phyloP scores from a whole-genome alignment of 2,329 filamentous ascomycete genomes.

The Bimuria novae-zelandiae region DNA sequence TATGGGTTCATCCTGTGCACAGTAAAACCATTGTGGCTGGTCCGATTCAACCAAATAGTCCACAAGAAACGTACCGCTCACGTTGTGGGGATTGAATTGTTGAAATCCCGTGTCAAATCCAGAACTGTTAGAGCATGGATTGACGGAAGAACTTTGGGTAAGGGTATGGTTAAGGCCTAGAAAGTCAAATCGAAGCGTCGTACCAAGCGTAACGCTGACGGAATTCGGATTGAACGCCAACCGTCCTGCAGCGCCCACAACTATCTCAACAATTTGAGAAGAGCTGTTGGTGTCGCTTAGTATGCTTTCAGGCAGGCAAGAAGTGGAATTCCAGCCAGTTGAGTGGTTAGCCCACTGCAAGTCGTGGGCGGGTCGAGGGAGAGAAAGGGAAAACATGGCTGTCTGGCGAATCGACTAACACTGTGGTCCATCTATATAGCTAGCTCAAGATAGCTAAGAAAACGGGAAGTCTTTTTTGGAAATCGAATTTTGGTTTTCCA shows the following conservation, averaged over 20 bases:
- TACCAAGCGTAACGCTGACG: slow-evolving; percentile 4
- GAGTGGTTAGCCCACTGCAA: neutral
- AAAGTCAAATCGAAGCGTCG: slow-evolving; percentile 13
- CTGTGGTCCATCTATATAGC: neutral
- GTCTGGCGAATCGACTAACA: neutral
- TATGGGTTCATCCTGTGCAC: slow-evolving; percentile 6
- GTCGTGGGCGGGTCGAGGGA: neutral
- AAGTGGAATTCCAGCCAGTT: neutral
- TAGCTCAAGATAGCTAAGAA: neutral
- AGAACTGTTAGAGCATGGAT: slow-evolving; percentile 7
- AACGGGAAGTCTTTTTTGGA: neutral
- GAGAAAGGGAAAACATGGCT: neutral
- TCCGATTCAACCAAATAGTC: slow-evolving; percentile 7
- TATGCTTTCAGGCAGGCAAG: neutral
- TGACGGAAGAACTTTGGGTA: slow-evolving; percentile 4
- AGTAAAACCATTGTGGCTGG: slow-evolving; percentile 15
- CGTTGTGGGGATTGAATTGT: slow-evolving; percentile 9
- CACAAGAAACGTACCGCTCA: slow-evolving; percentile 11
- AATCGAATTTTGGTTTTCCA: neutral
- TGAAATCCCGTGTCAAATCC: slow-evolving; percentile 9
- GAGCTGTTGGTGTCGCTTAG: neutral
- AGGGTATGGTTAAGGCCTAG: slow-evolving; percentile 12
- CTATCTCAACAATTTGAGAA: slow-evolving; percentile 9
- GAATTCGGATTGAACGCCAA: slow-evolving; percentile 12
- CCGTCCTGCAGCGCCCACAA: slow-evolving; percentile 10